Evolutionary conservation across 192 early-diverging fungal genomes (phyloP), one percentile per base, ranked within the genome.

Genomic region (Backusella tarrabulga): DNA sequence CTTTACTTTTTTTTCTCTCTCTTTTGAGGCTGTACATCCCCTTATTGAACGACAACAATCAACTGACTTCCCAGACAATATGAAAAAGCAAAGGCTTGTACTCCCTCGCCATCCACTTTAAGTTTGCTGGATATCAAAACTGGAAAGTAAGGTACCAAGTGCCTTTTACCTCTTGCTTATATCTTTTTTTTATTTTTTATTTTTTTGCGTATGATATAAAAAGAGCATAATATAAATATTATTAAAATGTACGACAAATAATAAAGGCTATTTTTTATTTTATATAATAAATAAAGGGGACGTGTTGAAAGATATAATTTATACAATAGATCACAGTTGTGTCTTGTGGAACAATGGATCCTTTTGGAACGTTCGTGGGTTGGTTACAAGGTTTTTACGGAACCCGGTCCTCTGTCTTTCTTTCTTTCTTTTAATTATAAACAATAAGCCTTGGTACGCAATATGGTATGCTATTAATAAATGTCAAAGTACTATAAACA

Each of bases 361-460:
- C 11, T 29, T 29, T 26, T 3, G 56, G 26, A 63, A 63, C 23
- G 56, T 8, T 29, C 4, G 23, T 63, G 54, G n/a, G 56, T 26
- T 63, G 21, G 56, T 26, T 63, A 63, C 56, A 63, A 63, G 26
- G 56, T 63, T 63, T 63, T 63, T 63, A 63, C 23, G 46, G 46
- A 50, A n/a, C 46, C 46, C 19, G 19, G 46, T n/a, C 6, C 19
- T 50, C 19, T 44, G 4, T 50, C 19, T 44, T 21, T 8, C 21
- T 60, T 12, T 23, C n/a, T 26, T 60, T 26, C 21, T 60, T 11
- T 60, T 63, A 14, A 4, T 29, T 29, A 14, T 26, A 50, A 50
- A 50, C 46, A 50, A 50, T 50, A 50, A 50, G 19, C 46, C 46
- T 50, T 7, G 3, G 15, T 50, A 50, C 6, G 12, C 42, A 44